A percentile compares a stretch with the other conserved stretches of the same genome.
Conservation (phyloP, 202 grass and related monocot species). For the Carex arenaria region DNA sequence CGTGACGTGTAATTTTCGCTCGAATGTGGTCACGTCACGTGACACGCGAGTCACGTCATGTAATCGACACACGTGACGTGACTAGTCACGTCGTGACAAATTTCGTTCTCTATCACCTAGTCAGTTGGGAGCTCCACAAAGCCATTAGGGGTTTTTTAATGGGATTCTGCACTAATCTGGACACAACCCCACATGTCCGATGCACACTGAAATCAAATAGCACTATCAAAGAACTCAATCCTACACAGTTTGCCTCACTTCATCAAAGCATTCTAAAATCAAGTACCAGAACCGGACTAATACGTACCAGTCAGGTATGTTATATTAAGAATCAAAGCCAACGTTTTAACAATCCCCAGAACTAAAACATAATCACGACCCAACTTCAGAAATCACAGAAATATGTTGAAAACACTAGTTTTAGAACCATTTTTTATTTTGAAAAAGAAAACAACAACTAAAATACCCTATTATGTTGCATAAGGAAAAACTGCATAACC, state of each 20-base stretch:
- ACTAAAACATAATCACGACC: neutral
- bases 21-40: no score
- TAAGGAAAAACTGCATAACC: slow-evolving; percentile 9
- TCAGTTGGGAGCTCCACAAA: neutral
- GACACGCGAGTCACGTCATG: no score
- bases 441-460: neutral
- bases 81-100: no score
- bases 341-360: neutral
- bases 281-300: neutral
- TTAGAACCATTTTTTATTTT: neutral
- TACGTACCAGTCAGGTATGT: neutral
- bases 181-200: neutral
- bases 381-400: neutral
- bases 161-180: neutral
- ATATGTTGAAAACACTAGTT: neutral
- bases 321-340: neutral
- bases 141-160: neutral
- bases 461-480: slow-evolving; percentile 6
- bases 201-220: neutral
- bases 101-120: no score
- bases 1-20: no score
- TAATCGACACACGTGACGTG: no score
- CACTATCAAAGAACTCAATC: neutral
- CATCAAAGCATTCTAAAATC: neutral
- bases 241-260: neutral